Percentiles rank a stretch among this genome's conserved stretches.
Conservation (phyloP, 257 asterid species). For the Capsicum rhomboideum region DNA sequence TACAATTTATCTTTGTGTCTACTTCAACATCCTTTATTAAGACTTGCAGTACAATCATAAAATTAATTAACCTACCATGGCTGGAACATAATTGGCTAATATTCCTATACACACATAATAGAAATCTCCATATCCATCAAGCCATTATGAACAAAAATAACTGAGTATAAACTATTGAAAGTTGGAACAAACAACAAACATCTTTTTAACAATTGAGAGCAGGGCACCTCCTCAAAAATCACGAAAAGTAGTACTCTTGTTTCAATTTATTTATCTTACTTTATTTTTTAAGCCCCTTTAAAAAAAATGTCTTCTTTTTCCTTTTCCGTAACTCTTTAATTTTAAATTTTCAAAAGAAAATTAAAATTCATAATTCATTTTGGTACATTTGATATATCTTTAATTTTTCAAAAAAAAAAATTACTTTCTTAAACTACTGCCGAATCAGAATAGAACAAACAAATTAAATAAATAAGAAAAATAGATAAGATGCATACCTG, state of each 20-base stretch:
- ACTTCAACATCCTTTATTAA: background rate
- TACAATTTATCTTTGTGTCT: background rate
- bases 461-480: background rate
- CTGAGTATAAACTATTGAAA: background rate
- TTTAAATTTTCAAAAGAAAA: too few relatives aligned
- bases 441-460: too few relatives aligned
- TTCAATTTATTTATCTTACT: too few relatives aligned
- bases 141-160: background rate
- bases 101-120: background rate
- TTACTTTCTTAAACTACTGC: too few relatives aligned
- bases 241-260: background rate
- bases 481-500: conserved; percentile 29
- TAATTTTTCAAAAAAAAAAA: too few relatives aligned
- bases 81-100: background rate
- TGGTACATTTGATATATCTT: too few relatives aligned
- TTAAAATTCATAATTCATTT: too few relatives aligned
- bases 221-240: background rate
- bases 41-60: background rate
- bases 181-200: background rate
- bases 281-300: too few relatives aligned
- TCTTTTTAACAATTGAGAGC: background rate
- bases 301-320: too few relatives aligned
- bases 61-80: background rate
- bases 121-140: background rate
- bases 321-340: too few relatives aligned